Evolutionary conservation across 2,329 filamentous ascomycete species (phyloP).

Genomic region (Aureobasidium sp.): DNA sequence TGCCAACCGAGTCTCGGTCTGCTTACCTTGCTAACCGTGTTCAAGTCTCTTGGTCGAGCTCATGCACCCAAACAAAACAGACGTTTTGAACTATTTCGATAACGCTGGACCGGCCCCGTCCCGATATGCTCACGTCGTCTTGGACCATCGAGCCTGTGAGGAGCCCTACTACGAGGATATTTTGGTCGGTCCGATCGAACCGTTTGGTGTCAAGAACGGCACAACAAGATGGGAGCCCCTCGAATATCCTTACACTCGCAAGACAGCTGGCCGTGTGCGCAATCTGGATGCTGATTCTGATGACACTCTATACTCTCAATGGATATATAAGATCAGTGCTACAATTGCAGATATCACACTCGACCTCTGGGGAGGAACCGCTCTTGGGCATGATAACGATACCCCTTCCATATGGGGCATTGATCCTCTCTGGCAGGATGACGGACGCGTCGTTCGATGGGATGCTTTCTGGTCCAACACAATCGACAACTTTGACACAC

Average conservation of each 20-base stretch:
- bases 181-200: slow-evolving; percentile 42
- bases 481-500: slow-evolving; percentile 33
- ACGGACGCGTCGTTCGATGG: slow-evolving; percentile 39
- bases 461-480: slow-evolving; percentile 37
- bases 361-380: slow-evolving; percentile 37
- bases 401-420: slow-evolving; percentile 33
- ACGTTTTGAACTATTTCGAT: slow-evolving; percentile 39
- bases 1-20: background rate
- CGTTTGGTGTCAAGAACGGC: slow-evolving; percentile 27
- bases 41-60: slow-evolving; percentile 28
- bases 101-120: slow-evolving; percentile 28
- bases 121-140: slow-evolving; percentile 38
- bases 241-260: slow-evolving; percentile 35
- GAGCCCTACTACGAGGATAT: slow-evolving; percentile 33
- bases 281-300: slow-evolving; percentile 34
- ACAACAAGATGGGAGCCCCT: slow-evolving; percentile 34
- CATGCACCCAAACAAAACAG: slow-evolving; percentile 42
- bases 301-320: slow-evolving; percentile 24
- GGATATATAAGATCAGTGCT: slow-evolving; percentile 30
- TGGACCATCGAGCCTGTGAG: slow-evolving; percentile 34
- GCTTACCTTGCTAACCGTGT: background rate
- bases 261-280: slow-evolving; percentile 32
- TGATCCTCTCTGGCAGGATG: slow-evolving; percentile 38
- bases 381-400: slow-evolving; percentile 34
- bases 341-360: slow-evolving; percentile 33